phyloP scores from a whole-genome alignment of 768 basidiomycete genomes.

The Mycena indigotica region DNA sequence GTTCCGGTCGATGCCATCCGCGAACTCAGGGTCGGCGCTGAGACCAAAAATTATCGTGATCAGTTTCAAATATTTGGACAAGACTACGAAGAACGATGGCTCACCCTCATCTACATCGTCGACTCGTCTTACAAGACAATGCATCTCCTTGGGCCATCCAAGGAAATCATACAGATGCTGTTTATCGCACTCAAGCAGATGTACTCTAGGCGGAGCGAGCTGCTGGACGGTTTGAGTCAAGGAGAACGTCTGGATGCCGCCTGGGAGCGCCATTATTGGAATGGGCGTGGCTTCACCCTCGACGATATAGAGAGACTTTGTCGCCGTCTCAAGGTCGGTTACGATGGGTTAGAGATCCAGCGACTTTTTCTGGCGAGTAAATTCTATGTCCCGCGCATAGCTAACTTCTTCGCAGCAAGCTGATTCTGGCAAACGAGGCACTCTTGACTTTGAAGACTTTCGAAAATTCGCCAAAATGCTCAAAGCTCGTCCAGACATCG shows the following conservation, averaged over 20 bases:
- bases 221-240: conserved; percentile 69
- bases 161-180: conserved; percentile 49
- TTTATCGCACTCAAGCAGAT: conserved; percentile 65
- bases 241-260: conserved; percentile 63
- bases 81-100: conserved; percentile 70
- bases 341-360: conserved; percentile 53
- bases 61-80: conserved; percentile 60
- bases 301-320: conserved; percentile 75
- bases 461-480: conserved; percentile 80
- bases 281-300: conserved; percentile 56
- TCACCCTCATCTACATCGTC: conserved; percentile 82
- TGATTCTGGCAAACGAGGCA: conserved; percentile 55
- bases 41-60: conserved; percentile 69
- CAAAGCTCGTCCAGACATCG: conserved; percentile 83
- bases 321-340: conserved; percentile 66
- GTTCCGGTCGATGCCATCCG: conserved; percentile 87
- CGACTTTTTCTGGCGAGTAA: conserved; percentile 58
- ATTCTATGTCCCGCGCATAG: not conserved
- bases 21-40: conserved; percentile 77
- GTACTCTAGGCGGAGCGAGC: conserved; percentile 63
- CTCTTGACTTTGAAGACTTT: conserved; percentile 79
- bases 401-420: conserved; percentile 50
- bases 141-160: conserved; percentile 75
- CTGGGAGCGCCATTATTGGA: conserved; percentile 87
- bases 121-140: conserved; percentile 82